Percentiles rank a stretch among this genome's conserved stretches.
These are phyloP conservation scores for Hyaloperonospora arabidopsidis DNA, from an alignment of 352 stramenopile genomes.

Conservation along the genomic window DNA sequence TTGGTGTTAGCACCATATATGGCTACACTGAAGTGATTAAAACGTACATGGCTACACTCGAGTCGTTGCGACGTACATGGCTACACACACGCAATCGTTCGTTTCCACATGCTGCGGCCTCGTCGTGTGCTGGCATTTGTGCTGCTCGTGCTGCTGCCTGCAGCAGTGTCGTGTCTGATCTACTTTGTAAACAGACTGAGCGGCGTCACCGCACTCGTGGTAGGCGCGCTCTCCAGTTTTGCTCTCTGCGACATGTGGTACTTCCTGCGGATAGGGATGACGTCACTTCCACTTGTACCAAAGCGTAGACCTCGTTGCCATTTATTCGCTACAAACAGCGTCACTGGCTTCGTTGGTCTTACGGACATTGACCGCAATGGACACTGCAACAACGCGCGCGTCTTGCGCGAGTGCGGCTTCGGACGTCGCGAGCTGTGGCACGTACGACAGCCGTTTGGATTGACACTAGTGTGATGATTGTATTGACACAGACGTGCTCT, in stretches of 20 bases:
- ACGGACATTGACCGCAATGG: slow-evolving; percentile 80
- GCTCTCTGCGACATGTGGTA: slow-evolving; percentile 75
- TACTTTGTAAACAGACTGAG: slow-evolving; percentile 23
- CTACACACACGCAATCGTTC: no score
- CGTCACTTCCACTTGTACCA: slow-evolving; percentile 20
- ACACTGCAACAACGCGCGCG: slow-evolving; percentile 82
- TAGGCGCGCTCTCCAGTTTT: slow-evolving; percentile 48
- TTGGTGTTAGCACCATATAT: no score
- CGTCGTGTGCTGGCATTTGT: slow-evolving; percentile 43
- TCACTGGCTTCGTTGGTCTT: slow-evolving; percentile 40
- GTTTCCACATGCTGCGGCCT: slow-evolving; percentile 17
- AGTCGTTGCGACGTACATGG: no score
- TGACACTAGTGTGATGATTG: no score
- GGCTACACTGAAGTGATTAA: no score
- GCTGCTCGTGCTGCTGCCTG: slow-evolving; percentile 39
- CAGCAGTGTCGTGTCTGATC: slow-evolving; percentile 26
- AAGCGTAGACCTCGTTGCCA: slow-evolving; percentile 23
- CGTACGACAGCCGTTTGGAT: slow-evolving; percentile 29
- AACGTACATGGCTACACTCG: no score
- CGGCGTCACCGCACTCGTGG: slow-evolving; percentile 17
- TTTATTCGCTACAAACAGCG: slow-evolving; percentile 48
- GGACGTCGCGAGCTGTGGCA: slow-evolving; percentile 74
- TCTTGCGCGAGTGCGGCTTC: slow-evolving; percentile 79
- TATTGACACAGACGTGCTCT: background rate
- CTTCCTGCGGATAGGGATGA: slow-evolving; percentile 50